phyloP scores from a whole-genome alignment of 257 asterid species.

The Lavandula angustifolia region DNA sequence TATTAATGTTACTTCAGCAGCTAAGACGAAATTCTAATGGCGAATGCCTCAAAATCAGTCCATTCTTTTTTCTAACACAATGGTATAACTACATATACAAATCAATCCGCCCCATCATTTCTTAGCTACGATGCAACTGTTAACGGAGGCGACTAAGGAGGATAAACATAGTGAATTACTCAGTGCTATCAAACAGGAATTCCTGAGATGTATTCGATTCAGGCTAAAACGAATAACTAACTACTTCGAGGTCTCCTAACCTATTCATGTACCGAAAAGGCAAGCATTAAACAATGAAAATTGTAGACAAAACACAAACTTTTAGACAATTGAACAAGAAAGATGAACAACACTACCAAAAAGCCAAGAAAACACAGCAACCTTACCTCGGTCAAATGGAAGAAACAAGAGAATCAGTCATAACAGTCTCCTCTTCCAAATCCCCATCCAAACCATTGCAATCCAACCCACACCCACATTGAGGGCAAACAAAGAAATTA shows the following conservation, averaged over 20 bases:
- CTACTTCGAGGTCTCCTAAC: no score
- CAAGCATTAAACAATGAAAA: not conserved
- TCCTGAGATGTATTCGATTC: not conserved
- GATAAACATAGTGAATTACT: not conserved
- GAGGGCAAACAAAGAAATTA: conserved; percentile 64
- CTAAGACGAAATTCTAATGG: no score
- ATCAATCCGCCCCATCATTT: not conserved
- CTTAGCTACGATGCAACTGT: not conserved
- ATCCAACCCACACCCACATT: conserved; percentile 84
- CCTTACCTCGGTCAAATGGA: conserved; percentile 25
- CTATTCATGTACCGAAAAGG: no score
- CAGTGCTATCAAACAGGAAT: no score
- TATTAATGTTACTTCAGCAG: no score
- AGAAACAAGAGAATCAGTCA: conserved; percentile 26
- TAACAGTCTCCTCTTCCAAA: not conserved
- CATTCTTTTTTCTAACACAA: no score
- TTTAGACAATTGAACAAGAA: not conserved
- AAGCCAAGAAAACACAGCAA: not conserved
- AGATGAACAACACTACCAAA: no score
- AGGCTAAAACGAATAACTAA: not conserved
- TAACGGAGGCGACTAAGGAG: not conserved
- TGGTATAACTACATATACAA: no score
- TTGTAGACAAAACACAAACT: not conserved
- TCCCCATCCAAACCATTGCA: conserved; percentile 38
- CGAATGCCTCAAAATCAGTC: no score